Evolutionary conservation across 257 asterid genomes (phyloP), one percentile per base, ranked within the genome.

Genomic region (Marsdenia floribunda): DNA sequence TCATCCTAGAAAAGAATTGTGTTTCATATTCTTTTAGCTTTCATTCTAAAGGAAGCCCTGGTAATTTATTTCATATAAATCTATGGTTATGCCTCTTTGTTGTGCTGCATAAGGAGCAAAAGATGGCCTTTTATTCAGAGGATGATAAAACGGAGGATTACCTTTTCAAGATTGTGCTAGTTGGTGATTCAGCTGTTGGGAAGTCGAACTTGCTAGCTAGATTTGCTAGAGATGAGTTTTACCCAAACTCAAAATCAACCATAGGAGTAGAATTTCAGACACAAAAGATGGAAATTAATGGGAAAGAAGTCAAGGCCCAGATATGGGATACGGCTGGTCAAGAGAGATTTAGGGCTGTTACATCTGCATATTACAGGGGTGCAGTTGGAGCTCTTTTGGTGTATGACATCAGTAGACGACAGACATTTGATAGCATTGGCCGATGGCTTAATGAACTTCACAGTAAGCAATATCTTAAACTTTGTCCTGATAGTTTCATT

Each of bases 261-360:
- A 93, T 93, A 44, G 98, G 98, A 58, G 98, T 93, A 82, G 98
- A 93, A 84, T 91, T 93, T 76, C 98, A 93, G 87, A 93, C 97
- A 40, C 98, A 93, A 76, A 93, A 93, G 82, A 77, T 93, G 86
- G 89, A 85, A 69, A 91, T 93, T 33, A 91, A 87, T 18, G 94
- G 97, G 76, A 93, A 89, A 84, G 96, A 93, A 86, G 90, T 93
- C 44, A 93, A 93, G 78, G 98, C 97, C 0, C 98, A 93, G 85
- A 91, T 93, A 60, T 93, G 98, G 98, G 98, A 93, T 79, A 93
- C 98, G 21, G 98, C 98, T 46, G 98, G 98, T 33, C 98, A 93
- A 85, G 98, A 93, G 84, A 86, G 98, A 76, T 93, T 93, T 86
- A 83, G 98, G 85, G 97, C 98, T 13, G 97, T 93, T 75, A 93